Conservation (phyloP, 1,284 basidiomycete species). For the Naganishia liquefaciens region DNA sequence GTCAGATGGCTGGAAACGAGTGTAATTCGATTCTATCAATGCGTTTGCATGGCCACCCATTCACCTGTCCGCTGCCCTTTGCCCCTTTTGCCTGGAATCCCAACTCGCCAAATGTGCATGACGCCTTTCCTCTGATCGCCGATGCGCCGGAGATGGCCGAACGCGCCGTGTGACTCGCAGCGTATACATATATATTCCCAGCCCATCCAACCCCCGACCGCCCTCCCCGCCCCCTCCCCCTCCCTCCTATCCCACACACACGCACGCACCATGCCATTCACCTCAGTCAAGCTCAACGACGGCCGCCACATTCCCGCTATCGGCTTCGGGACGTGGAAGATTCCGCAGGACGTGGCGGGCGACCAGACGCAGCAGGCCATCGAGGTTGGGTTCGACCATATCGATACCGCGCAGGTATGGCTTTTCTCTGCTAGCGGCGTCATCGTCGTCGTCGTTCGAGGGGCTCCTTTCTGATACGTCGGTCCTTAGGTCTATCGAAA, state of each 20-base stretch:
- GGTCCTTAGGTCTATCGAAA: constrained; percentile 41
- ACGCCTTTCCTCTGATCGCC: neutral
- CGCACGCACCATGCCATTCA: constrained; percentile 30
- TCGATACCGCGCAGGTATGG: constrained; percentile 51
- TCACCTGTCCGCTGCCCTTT: too few relatives aligned
- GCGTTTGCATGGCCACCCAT: too few relatives aligned
- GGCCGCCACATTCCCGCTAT: constrained; percentile 51
- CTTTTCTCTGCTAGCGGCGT: too few relatives aligned
- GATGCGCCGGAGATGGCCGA: constrained; percentile 6
- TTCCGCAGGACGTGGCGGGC: constrained; percentile 42
- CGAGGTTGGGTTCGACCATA: constrained; percentile 51
- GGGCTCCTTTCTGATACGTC: neutral
- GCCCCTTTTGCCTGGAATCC: too few relatives aligned
- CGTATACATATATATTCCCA: neutral
- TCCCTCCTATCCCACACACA: neutral
- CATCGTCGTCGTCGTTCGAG: neutral
- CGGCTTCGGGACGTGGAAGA: constrained; percentile 51
- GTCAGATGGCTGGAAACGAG: neutral
- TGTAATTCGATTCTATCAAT: too few relatives aligned
- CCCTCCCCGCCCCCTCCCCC: neutral
- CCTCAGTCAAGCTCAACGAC: constrained; percentile 50
- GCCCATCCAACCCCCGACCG: neutral
- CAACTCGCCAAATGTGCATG: too few relatives aligned
- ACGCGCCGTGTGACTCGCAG: neutral
- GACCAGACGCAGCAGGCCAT: constrained; percentile 48